Evolutionary conservation across 139 green algal genomes (phyloP).

Genomic region (Nannochloris sp.): DNA sequence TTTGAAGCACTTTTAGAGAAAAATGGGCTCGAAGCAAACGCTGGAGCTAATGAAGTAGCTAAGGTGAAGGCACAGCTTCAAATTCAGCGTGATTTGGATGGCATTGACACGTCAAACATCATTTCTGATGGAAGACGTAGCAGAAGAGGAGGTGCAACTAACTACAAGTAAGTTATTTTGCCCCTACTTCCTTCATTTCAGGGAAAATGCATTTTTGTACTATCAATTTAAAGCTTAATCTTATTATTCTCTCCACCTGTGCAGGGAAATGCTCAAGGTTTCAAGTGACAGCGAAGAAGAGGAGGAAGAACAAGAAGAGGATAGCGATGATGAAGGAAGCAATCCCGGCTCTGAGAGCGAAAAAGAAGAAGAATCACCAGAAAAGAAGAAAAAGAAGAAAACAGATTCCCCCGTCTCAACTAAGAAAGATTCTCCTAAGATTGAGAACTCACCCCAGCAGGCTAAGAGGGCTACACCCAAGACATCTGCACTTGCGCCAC

Average conservation of each 20-base stretch:
- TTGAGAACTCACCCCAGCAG: too few relatives aligned
- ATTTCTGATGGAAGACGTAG: constrained; percentile 33
- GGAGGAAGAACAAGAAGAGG: constrained; percentile 1
- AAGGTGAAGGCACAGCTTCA: constrained; percentile 32
- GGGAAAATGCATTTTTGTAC: not conserved
- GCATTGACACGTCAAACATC: constrained; percentile 74
- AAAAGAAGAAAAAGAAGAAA: constrained; percentile 5
- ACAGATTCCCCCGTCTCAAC: not conserved
- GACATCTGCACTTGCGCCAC: not conserved
- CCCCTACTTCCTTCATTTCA: too few relatives aligned
- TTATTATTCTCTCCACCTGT: not conserved
- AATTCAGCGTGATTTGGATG: constrained; percentile 54
- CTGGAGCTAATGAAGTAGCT: constrained; percentile 10
- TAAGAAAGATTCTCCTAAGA: not conserved
- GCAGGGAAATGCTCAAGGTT: not conserved
- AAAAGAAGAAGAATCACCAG: not conserved
- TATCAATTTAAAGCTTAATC: not conserved
- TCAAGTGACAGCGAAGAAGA: constrained; percentile 1
- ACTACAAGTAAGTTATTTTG: constrained; percentile 6
- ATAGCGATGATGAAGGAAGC: not conserved
- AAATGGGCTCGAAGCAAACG: constrained; percentile 14
- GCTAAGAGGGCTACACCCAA: not conserved
- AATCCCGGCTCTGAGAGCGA: not conserved
- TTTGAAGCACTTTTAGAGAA: constrained; percentile 22
- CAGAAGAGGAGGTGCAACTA: constrained; percentile 22